These are phyloP conservation scores for Bolboschoenus planiculmis DNA, from an alignment of 176 grass and related monocot genomes.

Conservation along the genomic window DNA sequence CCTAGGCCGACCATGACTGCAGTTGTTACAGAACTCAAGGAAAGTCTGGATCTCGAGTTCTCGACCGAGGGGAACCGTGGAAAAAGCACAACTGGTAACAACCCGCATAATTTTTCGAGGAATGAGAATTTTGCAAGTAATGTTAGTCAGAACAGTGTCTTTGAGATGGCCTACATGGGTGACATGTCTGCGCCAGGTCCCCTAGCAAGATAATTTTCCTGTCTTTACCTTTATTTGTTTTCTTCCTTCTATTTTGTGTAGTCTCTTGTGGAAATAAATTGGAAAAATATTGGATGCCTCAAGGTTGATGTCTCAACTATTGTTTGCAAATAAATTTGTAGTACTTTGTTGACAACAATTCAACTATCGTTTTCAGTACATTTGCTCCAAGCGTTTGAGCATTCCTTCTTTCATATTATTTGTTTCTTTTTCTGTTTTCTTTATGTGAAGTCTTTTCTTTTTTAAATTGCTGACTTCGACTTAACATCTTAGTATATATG, in stretches of 20 bases:
- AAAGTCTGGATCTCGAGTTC: slow-evolving; percentile 36
- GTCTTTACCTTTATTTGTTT: too few species aligned
- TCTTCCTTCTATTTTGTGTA: background rate
- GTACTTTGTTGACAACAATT: too few species aligned
- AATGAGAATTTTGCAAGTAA: background rate
- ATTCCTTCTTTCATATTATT: too few species aligned
- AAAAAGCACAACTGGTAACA: background rate
- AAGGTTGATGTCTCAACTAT: too few species aligned
- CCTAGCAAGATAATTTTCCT: background rate
- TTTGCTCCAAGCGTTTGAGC: too few species aligned
- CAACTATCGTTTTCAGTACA: too few species aligned
- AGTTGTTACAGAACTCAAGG: slow-evolving; percentile 37
- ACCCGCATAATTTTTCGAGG: background rate
- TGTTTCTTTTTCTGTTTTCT: too few species aligned
- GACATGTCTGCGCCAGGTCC: background rate
- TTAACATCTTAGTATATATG: too few species aligned
- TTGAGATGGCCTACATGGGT: background rate
- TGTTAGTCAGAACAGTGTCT: slow-evolving; percentile 15
- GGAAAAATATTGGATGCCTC: too few species aligned
- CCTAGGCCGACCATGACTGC: slow-evolving; percentile 36
- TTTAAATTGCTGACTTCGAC: too few species aligned
- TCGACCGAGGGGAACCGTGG: background rate
- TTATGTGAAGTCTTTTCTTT: too few species aligned
- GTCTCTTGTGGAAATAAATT: background rate
- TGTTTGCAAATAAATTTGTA: too few species aligned